Percentiles rank a stretch among this genome's conserved stretches.
Evolutionary conservation across 1,139 yeast species (phyloP).

Genomic region (Pichia sp.): DNA sequence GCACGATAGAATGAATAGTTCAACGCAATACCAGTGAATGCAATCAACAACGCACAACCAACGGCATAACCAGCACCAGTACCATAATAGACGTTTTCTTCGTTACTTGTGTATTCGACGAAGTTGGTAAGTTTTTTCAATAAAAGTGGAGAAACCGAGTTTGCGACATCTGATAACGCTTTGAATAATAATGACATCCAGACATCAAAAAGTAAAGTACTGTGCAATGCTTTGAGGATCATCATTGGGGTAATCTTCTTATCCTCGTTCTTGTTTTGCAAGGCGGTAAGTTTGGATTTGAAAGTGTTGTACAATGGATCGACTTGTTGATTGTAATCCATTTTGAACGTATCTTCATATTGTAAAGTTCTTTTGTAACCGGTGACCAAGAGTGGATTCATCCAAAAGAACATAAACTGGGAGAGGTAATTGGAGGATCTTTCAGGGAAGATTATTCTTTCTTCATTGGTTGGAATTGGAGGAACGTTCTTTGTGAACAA

Average conservation of each 20-base stretch:
- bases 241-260: constrained; percentile 16
- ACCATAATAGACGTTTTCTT: constrained; percentile 34
- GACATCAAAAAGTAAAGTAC: constrained; percentile 37
- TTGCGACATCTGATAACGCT: constrained; percentile 36
- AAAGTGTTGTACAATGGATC: constrained; percentile 38
- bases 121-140: constrained; percentile 50
- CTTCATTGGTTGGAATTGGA: constrained; percentile 50
- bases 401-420: constrained; percentile 47
- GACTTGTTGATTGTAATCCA: constrained; percentile 41
- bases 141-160: constrained; percentile 42
- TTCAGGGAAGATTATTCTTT: constrained; percentile 41
- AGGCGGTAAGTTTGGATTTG: constrained; percentile 19
- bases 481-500: constrained; percentile 44
- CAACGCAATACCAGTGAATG: constrained; percentile 47
- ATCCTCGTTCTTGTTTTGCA: constrained; percentile 15
- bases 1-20: constrained; percentile 64
- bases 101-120: constrained; percentile 37
- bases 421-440: constrained; percentile 34
- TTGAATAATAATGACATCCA: constrained; percentile 27
- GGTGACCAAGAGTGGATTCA: constrained; percentile 43
- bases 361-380: constrained; percentile 52
- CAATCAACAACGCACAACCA: constrained; percentile 47
- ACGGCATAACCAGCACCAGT: constrained; percentile 61
- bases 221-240: constrained; percentile 29
- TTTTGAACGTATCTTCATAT: constrained; percentile 43